These are phyloP conservation scores for Botrytis byssoidea DNA, from an alignment of 2,329 filamentous ascomycete species.

Conservation along the genomic window DNA sequence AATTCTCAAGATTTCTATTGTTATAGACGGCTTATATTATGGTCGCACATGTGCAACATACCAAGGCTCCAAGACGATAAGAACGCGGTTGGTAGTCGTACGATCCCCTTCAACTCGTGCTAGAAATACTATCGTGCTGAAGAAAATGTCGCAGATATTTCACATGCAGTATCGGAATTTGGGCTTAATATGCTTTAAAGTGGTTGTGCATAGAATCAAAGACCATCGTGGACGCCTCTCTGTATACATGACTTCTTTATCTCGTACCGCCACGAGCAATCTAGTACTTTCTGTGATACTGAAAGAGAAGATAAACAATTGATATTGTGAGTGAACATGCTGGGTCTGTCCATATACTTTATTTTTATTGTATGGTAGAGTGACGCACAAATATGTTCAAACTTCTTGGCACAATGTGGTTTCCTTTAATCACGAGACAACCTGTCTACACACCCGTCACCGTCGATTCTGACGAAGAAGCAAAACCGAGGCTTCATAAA, in stretches of 20 bases:
- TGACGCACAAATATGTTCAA: neutral
- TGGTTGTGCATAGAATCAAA: neutral
- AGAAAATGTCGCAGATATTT: neutral
- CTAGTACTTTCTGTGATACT: neutral
- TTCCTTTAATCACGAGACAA: neutral
- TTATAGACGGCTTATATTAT: neutral
- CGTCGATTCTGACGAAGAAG: neutral
- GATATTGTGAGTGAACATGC: neutral
- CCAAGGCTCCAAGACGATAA: neutral
- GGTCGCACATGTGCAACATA: neutral
- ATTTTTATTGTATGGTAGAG: neutral
- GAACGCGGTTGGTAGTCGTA: neutral
- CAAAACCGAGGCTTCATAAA: no score
- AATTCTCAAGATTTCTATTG: neutral
- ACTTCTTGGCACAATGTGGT: constrained; percentile 2
- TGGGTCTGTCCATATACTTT: neutral
- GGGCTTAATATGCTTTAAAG: no score
- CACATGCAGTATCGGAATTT: neutral
- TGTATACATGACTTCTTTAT: neutral
- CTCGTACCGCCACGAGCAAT: neutral
- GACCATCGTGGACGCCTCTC: neutral
- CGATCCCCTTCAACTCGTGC: neutral
- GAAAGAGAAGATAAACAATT: neutral
- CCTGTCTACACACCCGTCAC: neutral
- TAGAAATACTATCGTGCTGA: neutral